These are phyloP conservation scores for Sanguinoderma infundibulare DNA, from an alignment of 1,284 basidiomycete species.

Conservation along the genomic window DNA sequence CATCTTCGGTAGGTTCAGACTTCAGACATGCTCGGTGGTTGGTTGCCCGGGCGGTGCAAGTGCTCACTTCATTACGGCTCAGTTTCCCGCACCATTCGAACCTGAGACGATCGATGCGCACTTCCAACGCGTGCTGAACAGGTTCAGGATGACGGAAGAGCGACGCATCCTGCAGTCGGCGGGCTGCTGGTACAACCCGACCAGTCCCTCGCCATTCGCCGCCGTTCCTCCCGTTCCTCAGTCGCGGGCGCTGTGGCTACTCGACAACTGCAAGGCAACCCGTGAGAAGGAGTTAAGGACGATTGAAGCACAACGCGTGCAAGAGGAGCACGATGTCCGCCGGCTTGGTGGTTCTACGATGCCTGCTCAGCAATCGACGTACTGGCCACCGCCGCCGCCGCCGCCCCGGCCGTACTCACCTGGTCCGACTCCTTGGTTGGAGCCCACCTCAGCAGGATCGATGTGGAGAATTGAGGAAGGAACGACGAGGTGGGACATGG, in stretches of 20 bases:
- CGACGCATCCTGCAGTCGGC: not conserved
- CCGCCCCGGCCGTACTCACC: not conserved
- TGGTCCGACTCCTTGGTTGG: not conserved
- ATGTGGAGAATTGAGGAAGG: not conserved
- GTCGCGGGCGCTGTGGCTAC: not conserved
- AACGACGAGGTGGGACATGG: not conserved
- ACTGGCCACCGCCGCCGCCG: not conserved
- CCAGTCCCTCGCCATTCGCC: not conserved
- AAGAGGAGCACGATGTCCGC: not conserved
- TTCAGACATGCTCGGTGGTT: not conserved
- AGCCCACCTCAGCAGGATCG: not conserved
- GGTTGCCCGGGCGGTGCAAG: not conserved
- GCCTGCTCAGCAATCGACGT: not conserved
- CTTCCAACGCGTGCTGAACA: not conserved
- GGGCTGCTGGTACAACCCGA: not conserved
- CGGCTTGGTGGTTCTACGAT: not conserved
- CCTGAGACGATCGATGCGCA: not conserved
- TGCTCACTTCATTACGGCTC: not conserved
- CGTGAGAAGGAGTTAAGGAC: not conserved
- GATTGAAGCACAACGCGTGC: not conserved
- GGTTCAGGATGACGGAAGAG: not conserved
- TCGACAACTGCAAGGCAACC: not conserved
- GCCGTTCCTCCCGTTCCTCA: not conserved
- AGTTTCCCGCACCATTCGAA: not conserved
- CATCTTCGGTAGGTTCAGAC: not conserved